Evolutionary conservation across 202 grass and related monocot species (phyloP).

Genomic region (Zoysia matrella): DNA sequence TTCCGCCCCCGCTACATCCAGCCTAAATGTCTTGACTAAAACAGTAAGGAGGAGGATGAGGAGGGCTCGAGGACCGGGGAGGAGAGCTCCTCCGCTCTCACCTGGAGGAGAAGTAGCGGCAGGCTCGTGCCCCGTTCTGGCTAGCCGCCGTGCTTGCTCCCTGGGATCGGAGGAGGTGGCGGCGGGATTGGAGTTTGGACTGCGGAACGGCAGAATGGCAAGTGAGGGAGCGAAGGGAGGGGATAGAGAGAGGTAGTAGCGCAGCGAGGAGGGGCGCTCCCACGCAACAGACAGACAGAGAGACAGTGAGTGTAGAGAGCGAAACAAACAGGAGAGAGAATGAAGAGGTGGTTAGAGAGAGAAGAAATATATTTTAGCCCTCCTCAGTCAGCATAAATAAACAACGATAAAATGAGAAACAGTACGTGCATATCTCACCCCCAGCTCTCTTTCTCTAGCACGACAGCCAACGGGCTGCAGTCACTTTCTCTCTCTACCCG

Average conservation of each 20-base stretch:
- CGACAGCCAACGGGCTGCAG: not conserved
- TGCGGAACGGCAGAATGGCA: conserved; percentile 14
- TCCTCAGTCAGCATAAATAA: not conserved
- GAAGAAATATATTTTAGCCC: too few relatives aligned
- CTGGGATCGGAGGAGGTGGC: not conserved
- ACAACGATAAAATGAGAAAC: conserved; percentile 20
- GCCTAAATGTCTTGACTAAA: not conserved
- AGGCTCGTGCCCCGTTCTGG: too few relatives aligned
- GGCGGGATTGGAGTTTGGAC: not conserved
- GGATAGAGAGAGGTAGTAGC: conserved; percentile 12
- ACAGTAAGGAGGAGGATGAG: too few relatives aligned
- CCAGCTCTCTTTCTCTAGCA: not conserved
- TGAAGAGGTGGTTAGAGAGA: not conserved
- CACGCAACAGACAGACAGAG: conserved; percentile 10
- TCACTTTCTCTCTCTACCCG: conserved; percentile 4
- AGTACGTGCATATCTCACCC: not conserved
- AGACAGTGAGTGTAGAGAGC: not conserved
- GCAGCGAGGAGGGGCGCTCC: not conserved
- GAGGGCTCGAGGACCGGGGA: not conserved
- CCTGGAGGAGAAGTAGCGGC: not conserved
- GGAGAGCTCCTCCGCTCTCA: not conserved
- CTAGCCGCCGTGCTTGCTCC: not conserved
- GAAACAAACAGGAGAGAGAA: not conserved
- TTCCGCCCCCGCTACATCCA: not conserved
- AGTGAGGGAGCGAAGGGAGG: not conserved